Conservation (phyloP, 805 yeast genomes). For the Saccharomycopsis selenospora region DNA sequence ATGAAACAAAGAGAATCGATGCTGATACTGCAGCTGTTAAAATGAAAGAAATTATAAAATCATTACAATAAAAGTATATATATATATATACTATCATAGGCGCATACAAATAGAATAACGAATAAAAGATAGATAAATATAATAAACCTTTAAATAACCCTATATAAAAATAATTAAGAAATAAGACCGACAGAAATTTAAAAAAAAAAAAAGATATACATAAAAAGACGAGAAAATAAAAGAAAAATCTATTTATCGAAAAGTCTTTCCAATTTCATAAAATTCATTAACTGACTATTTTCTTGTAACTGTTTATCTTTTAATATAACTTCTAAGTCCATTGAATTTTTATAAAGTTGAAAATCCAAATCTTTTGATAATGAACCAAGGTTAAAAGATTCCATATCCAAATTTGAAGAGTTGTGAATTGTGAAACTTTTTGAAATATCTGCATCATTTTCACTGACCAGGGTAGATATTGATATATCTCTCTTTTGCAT, state of each 20-base stretch:
- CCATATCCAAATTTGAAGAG: not conserved
- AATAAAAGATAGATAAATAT: too few species aligned
- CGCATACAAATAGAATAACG: too few species aligned
- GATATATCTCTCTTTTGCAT: not conserved
- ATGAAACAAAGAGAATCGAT: constrained; percentile 29
- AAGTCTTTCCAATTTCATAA: constrained; percentile 16
- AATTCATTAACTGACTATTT: constrained; percentile 13
- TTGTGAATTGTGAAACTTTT: not conserved
- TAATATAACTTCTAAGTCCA: constrained; percentile 9
- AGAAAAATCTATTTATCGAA: constrained; percentile 16
- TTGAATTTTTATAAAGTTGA: constrained; percentile 12
- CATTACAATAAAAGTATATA: too few species aligned
- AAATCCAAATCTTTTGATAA: constrained; percentile 9
- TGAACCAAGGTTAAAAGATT: not conserved
- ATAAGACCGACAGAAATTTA: too few species aligned
- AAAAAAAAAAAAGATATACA: too few species aligned
- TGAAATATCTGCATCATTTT: not conserved
- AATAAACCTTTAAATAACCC: too few species aligned
- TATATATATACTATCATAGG: too few species aligned
- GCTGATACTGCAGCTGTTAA: constrained; percentile 22
- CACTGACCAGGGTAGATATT: not conserved
- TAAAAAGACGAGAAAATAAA: too few species aligned
- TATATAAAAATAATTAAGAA: too few species aligned
- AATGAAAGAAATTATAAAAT: not conserved
- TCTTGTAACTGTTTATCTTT: constrained; percentile 6